A percentile compares a stretch with the other conserved stretches of the same genome.
Evolutionary conservation across 2,329 filamentous ascomycete species (phyloP).

Genomic region (Colletotrichum ledebouriae): DNA sequence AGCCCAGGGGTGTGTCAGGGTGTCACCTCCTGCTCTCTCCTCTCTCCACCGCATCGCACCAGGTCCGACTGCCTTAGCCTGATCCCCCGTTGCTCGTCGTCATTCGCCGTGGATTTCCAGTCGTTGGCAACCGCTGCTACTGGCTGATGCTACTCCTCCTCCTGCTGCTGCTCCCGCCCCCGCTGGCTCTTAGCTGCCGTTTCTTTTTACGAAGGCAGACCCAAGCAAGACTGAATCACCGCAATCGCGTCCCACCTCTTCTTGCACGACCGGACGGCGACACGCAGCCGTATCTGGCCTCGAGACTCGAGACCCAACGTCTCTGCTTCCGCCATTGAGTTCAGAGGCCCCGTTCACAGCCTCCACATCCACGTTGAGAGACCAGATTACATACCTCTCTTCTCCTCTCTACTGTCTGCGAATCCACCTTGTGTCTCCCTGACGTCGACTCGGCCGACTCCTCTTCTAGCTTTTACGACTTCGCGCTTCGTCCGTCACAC

Average conservation of each 20-base stretch:
- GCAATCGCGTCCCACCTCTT: too few relatives aligned
- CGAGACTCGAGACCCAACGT: not conserved
- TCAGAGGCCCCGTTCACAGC: not conserved
- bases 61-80: slow-evolving; percentile 23
- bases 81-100: slow-evolving; percentile 1
- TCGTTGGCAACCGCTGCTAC: not conserved
- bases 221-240: too few relatives aligned
- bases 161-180: not conserved
- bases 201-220: not conserved
- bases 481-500: slow-evolving; percentile 31
- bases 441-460: slow-evolving; percentile 18
- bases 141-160: slow-evolving; percentile 1
- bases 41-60: slow-evolving; percentile 23
- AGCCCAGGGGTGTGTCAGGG: slow-evolving; percentile 26
- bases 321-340: slow-evolving; percentile 6
- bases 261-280: too few relatives aligned
- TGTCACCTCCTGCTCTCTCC: slow-evolving; percentile 20
- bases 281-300: too few relatives aligned
- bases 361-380: slow-evolving; percentile 24
- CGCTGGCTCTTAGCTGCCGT: not conserved
- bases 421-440: slow-evolving; percentile 28
- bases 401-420: not conserved
- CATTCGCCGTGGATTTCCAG: slow-evolving; percentile 12
- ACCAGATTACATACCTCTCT: slow-evolving; percentile 23
- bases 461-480: slow-evolving; percentile 16